phyloP scores from a whole-genome alignment of 75 land plant species.

The Picea sitchensis region DNA sequence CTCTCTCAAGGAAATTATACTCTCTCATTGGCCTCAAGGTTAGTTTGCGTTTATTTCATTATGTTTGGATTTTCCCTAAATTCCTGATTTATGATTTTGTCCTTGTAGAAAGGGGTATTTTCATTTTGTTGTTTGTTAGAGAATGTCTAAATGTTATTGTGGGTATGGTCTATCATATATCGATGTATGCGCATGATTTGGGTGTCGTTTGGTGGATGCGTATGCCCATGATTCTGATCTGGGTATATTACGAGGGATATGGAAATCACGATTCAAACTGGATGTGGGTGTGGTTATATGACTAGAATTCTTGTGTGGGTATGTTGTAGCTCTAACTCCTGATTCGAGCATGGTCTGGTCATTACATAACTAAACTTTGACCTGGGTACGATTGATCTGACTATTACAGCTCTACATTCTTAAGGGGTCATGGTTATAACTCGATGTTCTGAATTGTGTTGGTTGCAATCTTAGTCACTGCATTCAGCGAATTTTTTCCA shows the following conservation, averaged over 20 bases:
- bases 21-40: slow-evolving; percentile 85
- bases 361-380: background rate
- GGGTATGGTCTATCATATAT: background rate
- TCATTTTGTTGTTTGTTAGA: background rate
- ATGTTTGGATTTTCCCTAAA: background rate
- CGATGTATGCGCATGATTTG: background rate
- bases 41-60: slow-evolving; percentile 4
- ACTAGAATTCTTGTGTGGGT: no score
- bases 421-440: no score
- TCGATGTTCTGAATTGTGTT: background rate
- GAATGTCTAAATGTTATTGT: background rate
- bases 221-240: no score
- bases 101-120: slow-evolving; percentile 5
- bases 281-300: background rate
- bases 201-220: background rate
- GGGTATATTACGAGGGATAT: no score
- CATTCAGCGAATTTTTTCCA: no score
- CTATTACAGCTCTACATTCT: background rate
- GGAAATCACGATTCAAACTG: no score
- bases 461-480: background rate
- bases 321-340: background rate
- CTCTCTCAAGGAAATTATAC: slow-evolving; percentile 65
- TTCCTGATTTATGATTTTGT: background rate
- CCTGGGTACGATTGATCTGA: background rate
- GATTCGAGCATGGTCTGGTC: background rate